Evolutionary conservation across 352 stramenopile species (phyloP), one percentile per base, ranked within the genome.

Genomic region (Phytopythium kandeliae): DNA sequence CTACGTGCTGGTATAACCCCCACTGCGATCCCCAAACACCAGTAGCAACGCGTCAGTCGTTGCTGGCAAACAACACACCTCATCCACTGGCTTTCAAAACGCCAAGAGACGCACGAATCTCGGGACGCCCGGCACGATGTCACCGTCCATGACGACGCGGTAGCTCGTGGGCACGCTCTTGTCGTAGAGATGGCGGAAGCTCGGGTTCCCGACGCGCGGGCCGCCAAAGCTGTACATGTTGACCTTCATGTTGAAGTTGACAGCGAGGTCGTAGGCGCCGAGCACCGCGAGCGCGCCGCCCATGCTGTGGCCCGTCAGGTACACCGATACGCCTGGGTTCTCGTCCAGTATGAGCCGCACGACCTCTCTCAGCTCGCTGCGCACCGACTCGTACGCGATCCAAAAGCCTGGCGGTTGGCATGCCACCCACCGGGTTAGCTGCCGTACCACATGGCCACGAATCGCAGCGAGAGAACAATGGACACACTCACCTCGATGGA

Each of bases 241-340:
- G 48, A 96, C 74, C 58, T 82, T 74, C 67, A 91, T 89, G 58
- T 62, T 89, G 56, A 91, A 89, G 60, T 90, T 89, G 46, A 89
- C 76, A 3, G 81, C 80, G 17, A 92, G 65, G 54, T 96, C 85
- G 55, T 94, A 93, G 4, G 83, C 85, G 26, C 79, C 85, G 17
- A 98, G 63, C 15, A 96, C 84, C 0, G 94, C 89, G 24, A 98
- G 65, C 5, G 88, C 86, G 12, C 87, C 94, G 21, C 94, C 94
- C 59, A 98, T 85, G 45, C 79, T 96, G 64, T 98, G 92, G 0
- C 94, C 94, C 12, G 89, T 96, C 12, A 97, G 62, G 58, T 96
- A 98, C 10, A 98, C 72, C 7, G 69, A 83, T n/a, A 89, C 68
- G n/a, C 82, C 78, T 3, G 83, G 80, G 25, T 93, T 81, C 60